Evolutionary conservation across 2,329 filamentous ascomycete species (phyloP), one percentile per base, ranked within the genome.

Genomic region (Grosmannia serpens): DNA sequence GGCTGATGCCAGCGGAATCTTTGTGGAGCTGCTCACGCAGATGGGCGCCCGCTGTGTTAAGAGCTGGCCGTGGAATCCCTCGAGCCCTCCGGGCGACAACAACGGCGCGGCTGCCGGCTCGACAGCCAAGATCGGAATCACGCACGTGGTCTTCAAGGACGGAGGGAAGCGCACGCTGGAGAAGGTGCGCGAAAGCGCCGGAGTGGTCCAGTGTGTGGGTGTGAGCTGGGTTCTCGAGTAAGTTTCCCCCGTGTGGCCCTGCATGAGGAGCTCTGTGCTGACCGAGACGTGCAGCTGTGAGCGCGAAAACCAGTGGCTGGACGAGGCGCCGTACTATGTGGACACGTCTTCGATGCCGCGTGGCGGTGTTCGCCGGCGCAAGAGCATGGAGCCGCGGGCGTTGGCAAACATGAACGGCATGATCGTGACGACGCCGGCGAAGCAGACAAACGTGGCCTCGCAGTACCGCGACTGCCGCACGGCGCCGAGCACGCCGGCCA

Each of bases 91-190:
- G 3, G 64, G 65, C 27, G 66, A 66, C 41, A 74, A 9, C 13
- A 17, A 15, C 35, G 17, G 35, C 17, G 15, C 35, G 35, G 15
- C 35, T 38, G 8, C 24, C 10, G 29, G 27, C 10, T 49, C 56
- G 17, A 68, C 70, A 49, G 69, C 69, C 54, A 87, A 84, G 68
- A 75, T 89, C 60, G 87, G 86, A 6, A 89, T 95, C 65, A 95
- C 90, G 0, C 91, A 96, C 67, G 88, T 96, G 9, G 83, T 96
- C 8, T 96, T 85, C 76, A 96, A 95, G 70, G 91, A 95, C 67
- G 91, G 91, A 52, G 85, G 85, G 49, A 85, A 86, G 67, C 79
- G 86, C 29, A 95, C 90, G 0, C 72, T 96, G 63, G 86, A 95
- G 68, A 95, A 91, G 71, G 86, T 92, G 8, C 79, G 84, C 59